phyloP scores from a whole-genome alignment of 2,329 filamentous ascomycete genomes.

The Tolypocladium pustulatum region DNA sequence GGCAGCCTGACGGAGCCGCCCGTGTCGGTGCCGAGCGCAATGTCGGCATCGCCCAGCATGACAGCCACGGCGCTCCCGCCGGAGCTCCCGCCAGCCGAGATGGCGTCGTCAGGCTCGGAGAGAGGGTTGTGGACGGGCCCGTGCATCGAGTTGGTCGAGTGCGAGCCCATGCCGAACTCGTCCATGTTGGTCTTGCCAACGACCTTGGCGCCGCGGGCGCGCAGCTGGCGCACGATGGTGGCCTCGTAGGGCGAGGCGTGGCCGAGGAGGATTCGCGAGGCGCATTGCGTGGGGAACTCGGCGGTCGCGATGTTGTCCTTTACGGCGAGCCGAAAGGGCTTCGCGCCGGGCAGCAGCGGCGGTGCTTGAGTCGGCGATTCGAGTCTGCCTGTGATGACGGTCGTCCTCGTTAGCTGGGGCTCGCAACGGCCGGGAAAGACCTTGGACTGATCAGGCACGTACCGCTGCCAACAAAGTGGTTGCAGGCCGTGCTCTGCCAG shows the following conservation, averaged over 20 bases:
- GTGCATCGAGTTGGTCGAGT: slow-evolving; percentile 60
- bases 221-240: slow-evolving; percentile 63
- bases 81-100: slow-evolving; percentile 80
- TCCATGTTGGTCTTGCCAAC: slow-evolving; percentile 87
- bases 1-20: slow-evolving; percentile 82
- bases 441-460: slow-evolving; percentile 1
- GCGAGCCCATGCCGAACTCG: slow-evolving; percentile 92
- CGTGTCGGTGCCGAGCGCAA: slow-evolving; percentile 85
- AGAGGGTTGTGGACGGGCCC: slow-evolving; percentile 51
- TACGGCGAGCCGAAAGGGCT: slow-evolving; percentile 43
- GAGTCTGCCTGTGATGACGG: neutral
- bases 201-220: slow-evolving; percentile 49
- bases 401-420: neutral
- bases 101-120: slow-evolving; percentile 18
- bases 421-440: neutral
- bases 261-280: slow-evolving; percentile 60
- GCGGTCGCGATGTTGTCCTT: slow-evolving; percentile 70
- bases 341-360: slow-evolving; percentile 10
- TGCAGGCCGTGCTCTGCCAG: slow-evolving; percentile 17
- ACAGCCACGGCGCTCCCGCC: slow-evolving; percentile 89
- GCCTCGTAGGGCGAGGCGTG: slow-evolving; percentile 73
- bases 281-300: slow-evolving; percentile 68
- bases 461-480: slow-evolving; percentile 25
- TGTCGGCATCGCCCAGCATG: slow-evolving; percentile 41
- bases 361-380: slow-evolving; percentile 4